Conservation (phyloP, 2,329 filamentous ascomycete species). For the Venturia carpophila region DNA sequence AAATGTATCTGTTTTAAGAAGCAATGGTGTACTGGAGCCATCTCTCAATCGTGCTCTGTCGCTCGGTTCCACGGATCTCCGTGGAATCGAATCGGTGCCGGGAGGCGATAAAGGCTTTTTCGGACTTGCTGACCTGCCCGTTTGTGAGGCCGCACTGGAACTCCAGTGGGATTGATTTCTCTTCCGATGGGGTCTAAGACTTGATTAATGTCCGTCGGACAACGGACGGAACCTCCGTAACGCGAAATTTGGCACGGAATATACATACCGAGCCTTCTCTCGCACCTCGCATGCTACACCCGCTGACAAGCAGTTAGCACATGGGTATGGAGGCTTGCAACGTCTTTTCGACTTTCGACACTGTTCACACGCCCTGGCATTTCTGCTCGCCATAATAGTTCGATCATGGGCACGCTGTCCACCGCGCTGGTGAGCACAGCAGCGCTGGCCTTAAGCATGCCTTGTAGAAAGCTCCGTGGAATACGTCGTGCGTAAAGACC, state of each 20-base stretch:
- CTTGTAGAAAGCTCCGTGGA: neutral
- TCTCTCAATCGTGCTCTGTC: neutral
- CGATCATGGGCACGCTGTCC: neutral
- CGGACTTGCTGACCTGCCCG: neutral
- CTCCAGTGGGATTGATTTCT: neutral
- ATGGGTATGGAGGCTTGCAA: slow-evolving; percentile 1
- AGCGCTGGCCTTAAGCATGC: neutral
- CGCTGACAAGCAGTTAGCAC: neutral
- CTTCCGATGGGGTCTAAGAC: neutral
- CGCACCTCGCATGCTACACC: slow-evolving; percentile 1
- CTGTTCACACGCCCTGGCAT: neutral
- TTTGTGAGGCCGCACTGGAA: neutral
- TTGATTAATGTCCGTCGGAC: neutral
- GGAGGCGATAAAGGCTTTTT: neutral
- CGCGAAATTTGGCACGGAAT: neutral
- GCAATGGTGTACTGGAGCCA: neutral
- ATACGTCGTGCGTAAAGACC: neutral
- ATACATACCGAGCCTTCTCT: slow-evolving; percentile 1
- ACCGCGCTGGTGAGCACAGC: neutral
- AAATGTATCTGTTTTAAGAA: neutral
- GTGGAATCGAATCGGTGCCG: neutral
- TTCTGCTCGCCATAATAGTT: neutral
- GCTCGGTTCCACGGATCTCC: neutral
- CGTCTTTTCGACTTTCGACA: slow-evolving; percentile 1
- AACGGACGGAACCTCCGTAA: neutral